phyloP scores from a whole-genome alignment of 2,329 filamentous ascomycete genomes.

The Myriosclerotinia duriaeana region DNA sequence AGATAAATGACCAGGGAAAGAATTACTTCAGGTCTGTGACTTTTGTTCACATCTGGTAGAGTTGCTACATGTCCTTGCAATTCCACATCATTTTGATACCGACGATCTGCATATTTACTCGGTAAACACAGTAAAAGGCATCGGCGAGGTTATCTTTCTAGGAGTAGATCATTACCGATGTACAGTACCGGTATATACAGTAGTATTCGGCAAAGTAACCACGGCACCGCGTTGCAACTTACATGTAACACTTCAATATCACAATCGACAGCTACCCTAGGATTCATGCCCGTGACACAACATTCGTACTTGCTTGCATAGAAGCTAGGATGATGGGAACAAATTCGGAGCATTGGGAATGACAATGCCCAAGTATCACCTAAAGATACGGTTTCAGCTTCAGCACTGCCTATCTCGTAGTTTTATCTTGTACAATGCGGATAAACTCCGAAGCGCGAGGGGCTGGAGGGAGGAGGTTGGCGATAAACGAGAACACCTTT shows the following conservation, averaged over 20 bases:
- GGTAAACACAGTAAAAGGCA: not conserved
- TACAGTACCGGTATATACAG: not conserved
- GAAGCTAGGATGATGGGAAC: not conserved
- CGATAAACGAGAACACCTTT: not conserved
- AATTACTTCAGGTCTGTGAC: not conserved
- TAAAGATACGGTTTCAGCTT: not conserved
- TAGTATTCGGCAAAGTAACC: not conserved
- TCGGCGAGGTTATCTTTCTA: not conserved
- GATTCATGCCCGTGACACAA: not conserved
- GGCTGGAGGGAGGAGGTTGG: not conserved
- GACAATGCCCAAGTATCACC: not conserved
- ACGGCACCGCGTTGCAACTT: not conserved
- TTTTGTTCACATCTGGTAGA: not conserved
- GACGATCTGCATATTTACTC: not conserved
- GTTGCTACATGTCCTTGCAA: too few species aligned
- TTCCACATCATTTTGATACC: not conserved
- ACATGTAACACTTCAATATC: not conserved
- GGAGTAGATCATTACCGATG: not conserved
- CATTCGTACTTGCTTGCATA: not conserved
- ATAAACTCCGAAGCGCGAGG: not conserved
- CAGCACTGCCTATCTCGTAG: not conserved
- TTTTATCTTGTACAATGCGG: not conserved
- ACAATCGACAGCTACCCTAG: not conserved
- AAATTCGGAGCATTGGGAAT: not conserved
- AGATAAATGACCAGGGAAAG: not conserved